Evolutionary conservation across 2,329 filamentous ascomycete genomes (phyloP), one percentile per base, ranked within the genome.

Genomic region (Fusarium ramigenum): DNA sequence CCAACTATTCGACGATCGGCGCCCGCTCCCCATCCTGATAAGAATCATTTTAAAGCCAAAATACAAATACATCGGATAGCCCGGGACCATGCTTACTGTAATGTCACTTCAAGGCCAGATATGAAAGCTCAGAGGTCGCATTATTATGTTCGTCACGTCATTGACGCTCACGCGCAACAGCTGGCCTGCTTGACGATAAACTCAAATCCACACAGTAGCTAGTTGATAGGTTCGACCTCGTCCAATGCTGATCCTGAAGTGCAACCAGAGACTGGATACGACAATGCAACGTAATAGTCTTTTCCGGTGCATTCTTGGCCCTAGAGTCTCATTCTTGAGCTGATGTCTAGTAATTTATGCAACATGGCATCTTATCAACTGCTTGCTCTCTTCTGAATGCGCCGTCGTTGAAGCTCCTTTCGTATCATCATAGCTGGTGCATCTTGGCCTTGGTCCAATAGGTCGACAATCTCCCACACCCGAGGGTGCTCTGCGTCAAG

Each of bases 401-500:
- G 76, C 53, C 71, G 74, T 60, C 76, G 69, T 40, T 74, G 71
- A 53, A 81, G 73, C 19, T 81, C 64, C 61, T 54, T 64, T 53
- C 71, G 71, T 63, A 80, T 63, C 61, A 72, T 75, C 28, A 68
- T 52, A 16, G 61, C 70, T 30, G 70, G 68, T 3, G 69, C 70
- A 15, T 76, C 77, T 37, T 76, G 43, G 25, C 60, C 63, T 57
- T 63, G 60, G 37, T 69, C 58, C 49, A 83, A 50, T 52, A 69
- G 69, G 54, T 83, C 81, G 39, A 83, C 73, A 9, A 83, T 66
- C 11, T 69, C 59, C 81, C 80, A 82, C 47, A 83, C 78, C 11
- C 80, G 74, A 25, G 69, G 54, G 30, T 83, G 80, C 69, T 82
- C 75, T 21, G 68, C 72, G 28, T 70, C 75, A 23, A 79, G 66